Evolutionary conservation across 192 early-diverging fungal genomes (phyloP).

Genomic region (Coemansia sp.): DNA sequence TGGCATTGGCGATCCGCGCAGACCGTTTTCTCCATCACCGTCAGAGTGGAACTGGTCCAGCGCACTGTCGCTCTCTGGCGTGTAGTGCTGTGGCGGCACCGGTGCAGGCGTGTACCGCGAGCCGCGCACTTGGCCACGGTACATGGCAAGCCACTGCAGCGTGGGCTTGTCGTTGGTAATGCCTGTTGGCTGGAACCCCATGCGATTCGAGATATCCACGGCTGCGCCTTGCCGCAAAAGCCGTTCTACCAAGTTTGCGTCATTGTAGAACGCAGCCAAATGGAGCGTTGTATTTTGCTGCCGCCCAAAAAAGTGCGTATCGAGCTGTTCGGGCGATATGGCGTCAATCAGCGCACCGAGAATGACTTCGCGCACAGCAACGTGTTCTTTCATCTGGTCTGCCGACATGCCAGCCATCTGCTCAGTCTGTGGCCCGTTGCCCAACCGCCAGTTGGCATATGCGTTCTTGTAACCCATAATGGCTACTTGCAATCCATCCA

Average conservation of each 20-base stretch:
- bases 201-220: slow-evolving; percentile 49
- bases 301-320: slow-evolving; percentile 55
- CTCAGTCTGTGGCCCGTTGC: slow-evolving; percentile 45
- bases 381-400: slow-evolving; percentile 51
- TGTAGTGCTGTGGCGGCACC: slow-evolving; percentile 14
- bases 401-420: slow-evolving; percentile 49
- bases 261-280: slow-evolving; percentile 56
- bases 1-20: not conserved
- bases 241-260: slow-evolving; percentile 52
- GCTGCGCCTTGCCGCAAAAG: slow-evolving; percentile 54
- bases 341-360: slow-evolving; percentile 54
- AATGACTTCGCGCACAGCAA: slow-evolving; percentile 53
- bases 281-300: slow-evolving; percentile 56
- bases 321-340: slow-evolving; percentile 52
- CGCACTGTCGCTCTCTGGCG: slow-evolving; percentile 15
- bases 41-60: slow-evolving; percentile 11
- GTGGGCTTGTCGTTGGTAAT: slow-evolving; percentile 56
- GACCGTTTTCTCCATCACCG: not conserved
- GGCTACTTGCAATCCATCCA: slow-evolving; percentile 58
- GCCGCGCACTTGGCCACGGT: slow-evolving; percentile 49
- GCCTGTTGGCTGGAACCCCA: slow-evolving; percentile 47
- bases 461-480: slow-evolving; percentile 58
- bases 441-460: slow-evolving; percentile 54
- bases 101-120: slow-evolving; percentile 34
- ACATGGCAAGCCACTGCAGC: slow-evolving; percentile 51